Base-by-base conservation (phyloP, 441 rosid genomes). In the Pelargonium citronellum region DNA sequence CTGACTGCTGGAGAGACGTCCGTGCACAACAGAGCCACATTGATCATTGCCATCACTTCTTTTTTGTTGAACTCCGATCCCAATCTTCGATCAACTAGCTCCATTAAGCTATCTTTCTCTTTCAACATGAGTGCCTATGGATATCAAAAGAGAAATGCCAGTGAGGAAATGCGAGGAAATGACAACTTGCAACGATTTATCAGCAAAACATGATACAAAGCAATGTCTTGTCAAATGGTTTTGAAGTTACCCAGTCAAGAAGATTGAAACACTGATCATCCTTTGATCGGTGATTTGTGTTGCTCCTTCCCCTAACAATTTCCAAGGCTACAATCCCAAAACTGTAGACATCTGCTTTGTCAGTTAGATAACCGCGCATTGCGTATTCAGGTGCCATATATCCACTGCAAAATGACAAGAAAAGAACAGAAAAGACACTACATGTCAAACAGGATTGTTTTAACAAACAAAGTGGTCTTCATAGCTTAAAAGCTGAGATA, bases 371-470 rank as follows among this genome's bases (percentile, higher is more conserved):
- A 41, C 89, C 85, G 12, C 81, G 72, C 82, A 79, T 71, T 66
- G 86, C 84, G 67, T 82, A 84, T 78, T 84, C 84, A 7, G 85
- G 85, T 3, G 85, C 88, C 86, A 83, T 83, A 67, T 85, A 85
- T 30, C 89, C 86, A 16, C 86, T 85, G 80, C 77, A 79, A 55
- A 74, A 57, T 24, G 3, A 47, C 19, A 5, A 8, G 20, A 6
- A 4, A 44, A 0, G n/a, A n/a, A n/a, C n/a, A n/a, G n/a, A n/a
- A n/a, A 46, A n/a, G 13, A 47, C 0, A 5, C 13, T 13, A 47
- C 53, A 47, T 47, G 8, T 47, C 53, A 47, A 11, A 47, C 15
- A 47, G 13, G 53, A 6, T 47, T 47, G 49, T 12, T 8, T 44
- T 47, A 37, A 5, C 7, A 1, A 37, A 37, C 7, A 30, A 37